Evolutionary conservation across 1,284 basidiomycete genomes (phyloP), one percentile per base, ranked within the genome.

Genomic region (Cryptococcus deneoformans): DNA sequence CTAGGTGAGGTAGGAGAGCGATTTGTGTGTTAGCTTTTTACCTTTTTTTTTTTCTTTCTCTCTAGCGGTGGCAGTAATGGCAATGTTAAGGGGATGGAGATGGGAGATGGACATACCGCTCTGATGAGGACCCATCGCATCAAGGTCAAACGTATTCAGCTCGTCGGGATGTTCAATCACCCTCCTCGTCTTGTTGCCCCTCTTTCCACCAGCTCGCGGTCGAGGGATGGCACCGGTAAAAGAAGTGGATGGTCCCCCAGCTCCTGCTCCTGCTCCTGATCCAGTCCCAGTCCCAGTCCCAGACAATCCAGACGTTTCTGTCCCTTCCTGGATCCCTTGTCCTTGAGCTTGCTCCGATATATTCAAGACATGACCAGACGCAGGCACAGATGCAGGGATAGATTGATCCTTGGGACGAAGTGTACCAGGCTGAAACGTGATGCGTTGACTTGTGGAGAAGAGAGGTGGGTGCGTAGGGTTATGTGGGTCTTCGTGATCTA

Each of bases 401-500:
- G 43, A 14, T 29, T 29, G 29, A 29, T 46, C 34, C 34, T 46
- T 38, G 43, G 34, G 29, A 29, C 58, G 40, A n/a, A 74, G 64
- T 7, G 53, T 63, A 36, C 73, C 53, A 12, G 62, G 65, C 36
- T 63, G 63, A 50, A 75, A 69, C n/a, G 65, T 61, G 45, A 75
- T 49, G 39, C 70, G 66, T 24, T 69, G 57, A 8, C 52, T 53
- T 6, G 69, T 69, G 37, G 54, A 62, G 52, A 65, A 48, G 5
- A 64, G 34, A 11, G 73, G 71, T 1, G 64, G 69, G 58, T 73
- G 67, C 36, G 62, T 61, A 1, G 70, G 66, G 11, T 58, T 52
- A 38, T 68, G 63, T 2, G 68, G 66, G 49, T 70, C 63, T 6
- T 67, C 65, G 39, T 65, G 68, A 50, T 68, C 69, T 71, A 16